Base-by-base conservation (phyloP, 768 basidiomycete species). In the Mycena rosella region DNA sequence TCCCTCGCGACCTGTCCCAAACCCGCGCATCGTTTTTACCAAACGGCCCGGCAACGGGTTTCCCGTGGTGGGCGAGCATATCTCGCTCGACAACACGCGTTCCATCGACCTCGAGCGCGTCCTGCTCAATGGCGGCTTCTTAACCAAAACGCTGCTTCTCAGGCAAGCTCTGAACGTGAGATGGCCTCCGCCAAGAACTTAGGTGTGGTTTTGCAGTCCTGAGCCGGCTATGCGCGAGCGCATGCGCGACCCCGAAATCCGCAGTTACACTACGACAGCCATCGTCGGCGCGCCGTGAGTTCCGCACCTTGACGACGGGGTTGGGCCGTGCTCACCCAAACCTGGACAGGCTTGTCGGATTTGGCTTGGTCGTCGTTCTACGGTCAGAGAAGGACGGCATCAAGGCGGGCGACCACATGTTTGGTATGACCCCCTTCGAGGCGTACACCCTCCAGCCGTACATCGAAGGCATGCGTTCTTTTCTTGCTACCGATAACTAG, bases 71-170 rank as follows among this genome's bases (percentile, higher is more conserved):
- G 78, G 77, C 2, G 71, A 77, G 56, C 77, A 79, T n/a, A 75
- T 78, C 5, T 57, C 72, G 20, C 68, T 74, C 48, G 79, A 82
- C 65, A 65, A 34, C 0, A 77, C 56, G 27, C 68, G 73, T 34
- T 75, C 71, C 3, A 83, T 84, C 58, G 81, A 85, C 56, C 63
- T 81, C 18, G 80, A 82, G 24, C 9, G 38, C 3, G 73, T 61
- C 27, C 73, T 75, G 2, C 70, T 80, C 53, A 71, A 79, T 9
- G 76, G 78, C 0, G 78, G 78, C 0, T 65, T 78, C 42, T 65
- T 84, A 24, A 65, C 81, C 69, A 84, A 83, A 71, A 78, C 77
- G 2, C 71, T 83, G 26, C 69, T 75, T 17, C 59, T 84, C 36
- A 79, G 78, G 69, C 53, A 11, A 15, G 27, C 29, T 17, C 11